Conservation (phyloP, 225 moss, liverwort and hornwort species). For the Physcomitrellopsis africana region DNA sequence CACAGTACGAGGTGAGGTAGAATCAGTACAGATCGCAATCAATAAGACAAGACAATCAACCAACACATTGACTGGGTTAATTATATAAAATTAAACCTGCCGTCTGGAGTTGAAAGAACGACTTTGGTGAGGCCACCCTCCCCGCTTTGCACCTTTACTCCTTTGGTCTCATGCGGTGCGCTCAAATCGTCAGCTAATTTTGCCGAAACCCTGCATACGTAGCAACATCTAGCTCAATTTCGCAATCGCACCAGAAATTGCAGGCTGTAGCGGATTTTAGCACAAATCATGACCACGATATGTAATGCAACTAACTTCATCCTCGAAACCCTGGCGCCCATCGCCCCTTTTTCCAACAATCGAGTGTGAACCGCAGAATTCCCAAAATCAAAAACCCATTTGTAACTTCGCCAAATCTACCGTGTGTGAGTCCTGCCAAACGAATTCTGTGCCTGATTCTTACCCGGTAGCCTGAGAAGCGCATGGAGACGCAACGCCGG, state of each 20-base stretch:
- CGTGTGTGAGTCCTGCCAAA: no score
- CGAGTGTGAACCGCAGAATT: no score
- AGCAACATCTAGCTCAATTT: conserved; percentile 19
- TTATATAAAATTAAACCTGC: conserved; percentile 57
- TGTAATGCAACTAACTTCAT: conserved; percentile 4
- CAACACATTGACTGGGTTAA: not conserved
- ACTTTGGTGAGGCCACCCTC: conserved; percentile 88
- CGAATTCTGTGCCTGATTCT: no score
- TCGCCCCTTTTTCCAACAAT: no score
- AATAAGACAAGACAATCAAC: no score
- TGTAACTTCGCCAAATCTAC: no score
- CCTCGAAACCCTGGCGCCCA: conserved; percentile 18
- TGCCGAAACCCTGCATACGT: conserved; percentile 43
- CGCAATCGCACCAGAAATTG: conserved; percentile 6
- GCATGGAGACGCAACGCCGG: no score
- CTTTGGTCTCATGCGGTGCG: conserved; percentile 67
- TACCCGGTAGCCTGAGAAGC: no score
- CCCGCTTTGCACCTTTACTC: conserved; percentile 76
- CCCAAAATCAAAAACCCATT: no score
- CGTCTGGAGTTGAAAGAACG: conserved; percentile 69
- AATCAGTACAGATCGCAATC: no score
- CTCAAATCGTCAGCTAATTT: conserved; percentile 66
- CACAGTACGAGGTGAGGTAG: not conserved
- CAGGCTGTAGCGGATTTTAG: not conserved
- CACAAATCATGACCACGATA: not conserved